phyloP scores from a whole-genome alignment of 2,329 filamentous ascomycete genomes.

The Venturia nashicola region DNA sequence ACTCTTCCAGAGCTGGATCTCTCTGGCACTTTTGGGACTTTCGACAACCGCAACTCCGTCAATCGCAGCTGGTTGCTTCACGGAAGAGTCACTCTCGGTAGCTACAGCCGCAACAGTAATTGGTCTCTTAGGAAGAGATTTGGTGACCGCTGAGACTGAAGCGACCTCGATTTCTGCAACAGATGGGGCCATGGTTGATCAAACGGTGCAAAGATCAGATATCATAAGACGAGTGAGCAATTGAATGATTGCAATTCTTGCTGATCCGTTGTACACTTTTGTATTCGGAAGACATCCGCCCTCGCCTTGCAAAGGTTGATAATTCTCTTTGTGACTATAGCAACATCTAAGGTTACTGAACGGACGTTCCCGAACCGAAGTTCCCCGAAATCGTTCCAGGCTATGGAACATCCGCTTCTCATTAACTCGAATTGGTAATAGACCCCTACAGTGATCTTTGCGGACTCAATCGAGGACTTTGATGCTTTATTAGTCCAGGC shows the following conservation, averaged over 20 bases:
- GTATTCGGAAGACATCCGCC: neutral
- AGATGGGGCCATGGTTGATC: neutral
- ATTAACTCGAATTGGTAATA: neutral
- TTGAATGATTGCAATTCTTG: neutral
- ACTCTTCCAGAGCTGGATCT: conserved; percentile 52
- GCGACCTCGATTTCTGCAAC: neutral
- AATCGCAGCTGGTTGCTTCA: neutral
- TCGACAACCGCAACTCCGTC: neutral
- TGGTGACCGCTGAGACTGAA: neutral
- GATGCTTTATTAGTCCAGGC: neutral
- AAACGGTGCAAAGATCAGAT: neutral
- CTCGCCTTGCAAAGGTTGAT: neutral
- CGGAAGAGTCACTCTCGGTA: neutral
- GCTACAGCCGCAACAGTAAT: neutral
- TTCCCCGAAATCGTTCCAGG: too few relatives aligned
- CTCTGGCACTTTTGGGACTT: neutral
- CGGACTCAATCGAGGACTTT: neutral
- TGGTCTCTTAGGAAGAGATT: neutral
- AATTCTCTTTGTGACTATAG: neutral
- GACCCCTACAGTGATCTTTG: neutral
- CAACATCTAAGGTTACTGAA: neutral
- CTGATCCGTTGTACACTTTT: neutral
- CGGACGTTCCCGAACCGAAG: too few relatives aligned
- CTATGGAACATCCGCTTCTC: too few relatives aligned
- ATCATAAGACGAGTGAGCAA: neutral